Conservation (phyloP, 1,139 yeast species). For the Candida sanyaensis region DNA sequence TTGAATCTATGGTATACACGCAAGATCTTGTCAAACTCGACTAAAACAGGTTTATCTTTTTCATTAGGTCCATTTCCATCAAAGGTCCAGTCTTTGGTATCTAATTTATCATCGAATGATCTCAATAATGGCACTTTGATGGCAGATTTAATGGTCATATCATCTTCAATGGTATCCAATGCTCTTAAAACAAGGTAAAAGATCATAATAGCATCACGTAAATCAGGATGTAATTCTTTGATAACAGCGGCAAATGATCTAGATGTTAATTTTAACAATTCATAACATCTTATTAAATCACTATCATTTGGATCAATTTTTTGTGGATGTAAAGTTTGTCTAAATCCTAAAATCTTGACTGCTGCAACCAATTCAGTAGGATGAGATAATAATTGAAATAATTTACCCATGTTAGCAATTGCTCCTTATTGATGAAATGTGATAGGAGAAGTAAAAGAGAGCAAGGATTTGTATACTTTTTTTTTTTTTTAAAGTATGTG, state of each 20-base stretch:
- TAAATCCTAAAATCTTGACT: constrained; percentile 56
- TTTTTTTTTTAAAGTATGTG: too few species aligned
- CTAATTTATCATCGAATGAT: constrained; percentile 62
- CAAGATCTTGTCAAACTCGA: constrained; percentile 70
- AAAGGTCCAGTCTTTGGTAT: constrained; percentile 78
- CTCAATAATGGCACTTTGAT: constrained; percentile 77
- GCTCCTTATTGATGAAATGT: too few species aligned
- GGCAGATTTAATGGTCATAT: constrained; percentile 77
- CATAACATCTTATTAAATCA: constrained; percentile 61
- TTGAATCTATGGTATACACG: constrained; percentile 71
- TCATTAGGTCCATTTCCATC: constrained; percentile 74
- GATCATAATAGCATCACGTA: constrained; percentile 77
- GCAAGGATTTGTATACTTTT: too few species aligned
- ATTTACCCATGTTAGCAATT: constrained; percentile 56
- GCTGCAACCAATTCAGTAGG: constrained; percentile 75
- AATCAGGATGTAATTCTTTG: constrained; percentile 85
- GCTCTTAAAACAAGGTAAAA: constrained; percentile 89
- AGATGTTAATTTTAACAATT: constrained; percentile 68
- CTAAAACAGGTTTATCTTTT: constrained; percentile 77
- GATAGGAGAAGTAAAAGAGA: too few species aligned
- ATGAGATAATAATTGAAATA: constrained; percentile 62
- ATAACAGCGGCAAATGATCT: constrained; percentile 94
- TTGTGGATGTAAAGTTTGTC: constrained; percentile 48
- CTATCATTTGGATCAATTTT: constrained; percentile 19
- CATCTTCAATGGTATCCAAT: constrained; percentile 95